Evolutionary conservation across 352 stramenopile species (phyloP), one percentile per base, ranked within the genome.

Genomic region (Phytopythium chamaehyphon): DNA sequence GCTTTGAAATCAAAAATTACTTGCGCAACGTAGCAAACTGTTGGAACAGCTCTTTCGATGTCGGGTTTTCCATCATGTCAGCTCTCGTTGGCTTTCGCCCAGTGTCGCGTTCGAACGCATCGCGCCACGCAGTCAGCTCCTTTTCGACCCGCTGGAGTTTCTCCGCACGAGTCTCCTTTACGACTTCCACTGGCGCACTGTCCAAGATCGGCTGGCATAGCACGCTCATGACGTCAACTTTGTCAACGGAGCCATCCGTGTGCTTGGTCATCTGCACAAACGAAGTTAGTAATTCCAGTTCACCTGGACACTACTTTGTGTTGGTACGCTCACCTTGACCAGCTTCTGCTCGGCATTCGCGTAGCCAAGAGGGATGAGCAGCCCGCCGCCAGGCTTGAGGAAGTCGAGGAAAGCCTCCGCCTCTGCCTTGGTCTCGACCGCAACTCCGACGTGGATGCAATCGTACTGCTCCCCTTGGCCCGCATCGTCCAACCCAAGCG

Each of bases 171-270:
- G 73, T 88, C 47, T 94, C 76, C 5, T 53, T 63, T 7, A 76
- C 55, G 44, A 80, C 31, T 5, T 71, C 53, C 1, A 86, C 65
- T 0, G 83, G 80, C 4, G 75, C 55, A 16, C 55, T 65, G 55
- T 88, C 70, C 12, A 93, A 59, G 57, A 94, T 86, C 1, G 84
- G 84, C 50, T 94, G 84, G 21, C 84, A 94, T 22, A 94, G 62
- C 38, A 94, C 84, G 51, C 78, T 91, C 82, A 94, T 93, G 39
- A 94, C 54, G 43, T 90, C 82, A 6, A 69, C 51, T 42, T 90
- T 92, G 21, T 72, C 61, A 6, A 89, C 69, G 7, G 66, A 66
- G 21, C 78, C 77, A 48, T 87, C 60, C 9, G 23, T 31, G 50
- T 67, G 55, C 55, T 91, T 93, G 22, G 69, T 84, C 83, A 93